Evolutionary conservation across 2,329 filamentous ascomycete genomes (phyloP).

Genomic region (Exserohilum rostratum): DNA sequence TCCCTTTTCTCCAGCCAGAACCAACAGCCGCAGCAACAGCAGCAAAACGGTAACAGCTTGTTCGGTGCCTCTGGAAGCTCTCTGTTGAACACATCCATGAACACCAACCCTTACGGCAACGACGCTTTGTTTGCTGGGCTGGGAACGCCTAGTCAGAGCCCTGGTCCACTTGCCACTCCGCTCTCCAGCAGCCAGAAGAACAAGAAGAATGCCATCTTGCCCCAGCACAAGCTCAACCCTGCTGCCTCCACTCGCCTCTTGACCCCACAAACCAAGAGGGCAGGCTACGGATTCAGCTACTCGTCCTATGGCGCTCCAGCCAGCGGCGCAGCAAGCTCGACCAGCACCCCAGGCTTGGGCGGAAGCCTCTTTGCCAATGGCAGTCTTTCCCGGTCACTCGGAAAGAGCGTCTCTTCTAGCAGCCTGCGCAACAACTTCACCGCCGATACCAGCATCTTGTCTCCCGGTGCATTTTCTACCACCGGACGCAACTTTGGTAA

Average conservation of each 20-base stretch:
- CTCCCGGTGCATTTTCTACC: conserved; percentile 82
- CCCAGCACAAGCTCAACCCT: conserved; percentile 86
- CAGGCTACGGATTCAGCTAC: conserved; percentile 88
- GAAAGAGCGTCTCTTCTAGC: conserved; percentile 87
- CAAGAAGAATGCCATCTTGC: conserved; percentile 79
- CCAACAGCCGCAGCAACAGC: conserved; percentile 51
- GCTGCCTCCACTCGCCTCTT: conserved; percentile 77
- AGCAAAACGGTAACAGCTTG: conserved; percentile 51
- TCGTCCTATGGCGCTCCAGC: conserved; percentile 86
- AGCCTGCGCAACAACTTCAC: conserved; percentile 83
- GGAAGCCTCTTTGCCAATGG: conserved; percentile 51
- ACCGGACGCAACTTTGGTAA: conserved; percentile 52
- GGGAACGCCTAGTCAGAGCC: conserved; percentile 68
- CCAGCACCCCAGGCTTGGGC: conserved; percentile 71
- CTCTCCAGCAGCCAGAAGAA: conserved; percentile 77
- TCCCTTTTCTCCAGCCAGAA: conserved; percentile 53
- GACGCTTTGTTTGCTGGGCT: conserved; percentile 83
- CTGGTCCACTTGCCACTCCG: conserved; percentile 90
- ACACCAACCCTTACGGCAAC: conserved; percentile 89
- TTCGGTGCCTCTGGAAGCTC: conserved; percentile 61
- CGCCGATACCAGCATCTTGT: conserved; percentile 82
- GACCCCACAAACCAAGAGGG: conserved; percentile 76
- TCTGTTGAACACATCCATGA: conserved; percentile 57
- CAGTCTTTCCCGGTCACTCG: conserved; percentile 73
- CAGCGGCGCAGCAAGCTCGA: conserved; percentile 69